Evolutionary conservation across 192 early-diverging fungal species (phyloP).

Genomic region (Coemansia sp.): DNA sequence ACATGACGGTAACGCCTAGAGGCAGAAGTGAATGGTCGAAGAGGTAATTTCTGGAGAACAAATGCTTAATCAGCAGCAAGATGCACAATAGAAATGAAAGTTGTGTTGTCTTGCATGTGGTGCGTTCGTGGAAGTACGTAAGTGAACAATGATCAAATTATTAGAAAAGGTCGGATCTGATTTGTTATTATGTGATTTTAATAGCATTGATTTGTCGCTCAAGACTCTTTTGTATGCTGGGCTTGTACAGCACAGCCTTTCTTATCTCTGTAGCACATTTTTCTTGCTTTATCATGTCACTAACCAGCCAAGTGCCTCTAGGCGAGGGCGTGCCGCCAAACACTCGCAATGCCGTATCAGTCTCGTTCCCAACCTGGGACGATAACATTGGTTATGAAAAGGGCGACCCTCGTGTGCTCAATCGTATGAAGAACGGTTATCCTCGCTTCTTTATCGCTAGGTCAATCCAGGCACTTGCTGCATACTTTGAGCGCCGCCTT

Average conservation of each 20-base stretch:
- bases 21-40: not conserved
- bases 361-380: conserved; percentile 84
- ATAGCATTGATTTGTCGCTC: not conserved
- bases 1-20: conserved; percentile 18
- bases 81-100: not conserved
- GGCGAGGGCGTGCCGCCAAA: conserved; percentile 76
- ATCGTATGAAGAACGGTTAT: conserved; percentile 79
- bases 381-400: conserved; percentile 94
- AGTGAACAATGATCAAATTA: conserved; percentile 25
- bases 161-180: conserved; percentile 8
- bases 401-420: conserved; percentile 67
- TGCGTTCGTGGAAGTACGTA: conserved; percentile 15
- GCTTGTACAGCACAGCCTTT: not conserved
- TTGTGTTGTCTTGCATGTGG: not conserved
- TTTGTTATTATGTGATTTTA: conserved; percentile 24
- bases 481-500: conserved; percentile 59
- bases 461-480: conserved; percentile 46
- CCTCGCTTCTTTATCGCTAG: conserved; percentile 87
- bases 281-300: conserved; percentile 1
- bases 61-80: not conserved
- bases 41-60: not conserved
- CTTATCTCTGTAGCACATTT: not conserved
- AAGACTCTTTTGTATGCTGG: not conserved
- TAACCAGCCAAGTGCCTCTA: conserved; percentile 43
- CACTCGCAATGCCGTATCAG: conserved; percentile 81